A percentile compares a stretch with the other conserved stretches of the same genome.
These are phyloP conservation scores for Ogataea ramenticola DNA, from an alignment of 805 yeast species.

Conservation along the genomic window DNA sequence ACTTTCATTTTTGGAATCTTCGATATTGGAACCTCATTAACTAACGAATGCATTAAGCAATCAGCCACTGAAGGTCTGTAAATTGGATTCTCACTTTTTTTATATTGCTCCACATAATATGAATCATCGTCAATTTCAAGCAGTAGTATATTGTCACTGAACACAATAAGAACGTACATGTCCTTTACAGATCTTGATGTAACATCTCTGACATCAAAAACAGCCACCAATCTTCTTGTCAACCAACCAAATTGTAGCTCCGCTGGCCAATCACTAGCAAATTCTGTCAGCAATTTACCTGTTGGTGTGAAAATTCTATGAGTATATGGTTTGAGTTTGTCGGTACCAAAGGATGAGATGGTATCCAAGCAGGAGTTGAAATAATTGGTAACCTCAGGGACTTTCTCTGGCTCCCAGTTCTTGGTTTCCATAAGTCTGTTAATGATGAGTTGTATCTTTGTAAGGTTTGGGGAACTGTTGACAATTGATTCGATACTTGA, in stretches of 20 bases:
- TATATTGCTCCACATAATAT: conserved; percentile 20
- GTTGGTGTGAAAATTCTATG: conserved; percentile 82
- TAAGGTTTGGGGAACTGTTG: conserved; percentile 62
- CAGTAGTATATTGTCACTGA: conserved; percentile 73
- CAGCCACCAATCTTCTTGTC: conserved; percentile 75
- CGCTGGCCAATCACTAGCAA: conserved; percentile 83
- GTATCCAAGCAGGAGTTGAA: conserved; percentile 53
- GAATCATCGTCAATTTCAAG: conserved; percentile 44
- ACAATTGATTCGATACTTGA: conserved; percentile 54
- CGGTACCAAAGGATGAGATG: conserved; percentile 75
- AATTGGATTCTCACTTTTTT: conserved; percentile 7
- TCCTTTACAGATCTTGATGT: conserved; percentile 21
- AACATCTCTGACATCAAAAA: conserved; percentile 35
- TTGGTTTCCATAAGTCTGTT: conserved; percentile 49
- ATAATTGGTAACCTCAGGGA: conserved; percentile 28
- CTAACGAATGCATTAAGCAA: conserved; percentile 80
- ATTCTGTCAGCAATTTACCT: conserved; percentile 78
- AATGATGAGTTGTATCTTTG: conserved; percentile 62
- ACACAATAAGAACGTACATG: conserved; percentile 59
- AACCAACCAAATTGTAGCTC: conserved; percentile 87
- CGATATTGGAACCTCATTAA: conserved; percentile 71
- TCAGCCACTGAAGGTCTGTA: conserved; percentile 63
- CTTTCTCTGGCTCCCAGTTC: conserved; percentile 31
- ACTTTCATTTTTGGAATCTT: conserved; percentile 67
- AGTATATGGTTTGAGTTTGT: conserved; percentile 41